A percentile compares a stretch with the other conserved stretches of the same genome.
These are phyloP conservation scores for Coemansia sp. DNA, from an alignment of 192 early-diverging fungal species.

Conservation along the genomic window DNA sequence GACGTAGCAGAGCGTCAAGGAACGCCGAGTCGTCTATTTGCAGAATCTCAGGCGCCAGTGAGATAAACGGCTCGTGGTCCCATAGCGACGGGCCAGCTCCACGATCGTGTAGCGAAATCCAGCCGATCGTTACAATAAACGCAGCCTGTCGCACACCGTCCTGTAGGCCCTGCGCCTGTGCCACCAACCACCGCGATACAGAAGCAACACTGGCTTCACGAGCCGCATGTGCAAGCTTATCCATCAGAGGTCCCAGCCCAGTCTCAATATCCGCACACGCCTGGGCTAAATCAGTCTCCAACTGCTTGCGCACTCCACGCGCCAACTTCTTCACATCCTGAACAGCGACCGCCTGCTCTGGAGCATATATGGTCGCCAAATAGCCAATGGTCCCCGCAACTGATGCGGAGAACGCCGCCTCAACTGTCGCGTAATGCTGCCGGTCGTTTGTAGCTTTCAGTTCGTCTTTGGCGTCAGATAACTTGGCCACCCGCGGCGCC, in stretches of 20 bases:
- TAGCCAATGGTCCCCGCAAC: background rate
- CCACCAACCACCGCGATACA: slow-evolving; percentile 34
- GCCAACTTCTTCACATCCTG: slow-evolving; percentile 8
- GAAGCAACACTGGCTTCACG: background rate
- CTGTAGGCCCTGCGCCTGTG: background rate
- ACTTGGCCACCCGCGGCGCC: slow-evolving; percentile 30
- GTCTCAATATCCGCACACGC: slow-evolving; percentile 24
- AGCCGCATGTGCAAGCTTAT: slow-evolving; percentile 4
- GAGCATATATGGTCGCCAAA: background rate
- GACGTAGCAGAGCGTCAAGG: slow-evolving; percentile 31
- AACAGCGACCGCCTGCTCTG: background rate
- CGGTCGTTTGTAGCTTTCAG: slow-evolving; percentile 4
- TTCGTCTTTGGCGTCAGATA: slow-evolving; percentile 9
- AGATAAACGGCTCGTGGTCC: slow-evolving; percentile 17
- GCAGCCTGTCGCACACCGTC: slow-evolving; percentile 15
- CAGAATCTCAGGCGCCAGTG: slow-evolving; percentile 29
- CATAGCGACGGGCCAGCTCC: slow-evolving; percentile 28
- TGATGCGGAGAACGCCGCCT: slow-evolving; percentile 15
- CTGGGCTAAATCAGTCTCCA: slow-evolving; percentile 7
- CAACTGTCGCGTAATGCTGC: slow-evolving; percentile 16
- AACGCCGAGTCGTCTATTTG: slow-evolving; percentile 41
- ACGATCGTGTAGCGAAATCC: slow-evolving; percentile 37
- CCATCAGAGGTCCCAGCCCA: slow-evolving; percentile 14
- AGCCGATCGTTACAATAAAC: slow-evolving; percentile 21
- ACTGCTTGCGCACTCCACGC: background rate